These are phyloP conservation scores for Elsinoe perseae DNA, from an alignment of 2,329 filamentous ascomycete species.

Conservation along the genomic window DNA sequence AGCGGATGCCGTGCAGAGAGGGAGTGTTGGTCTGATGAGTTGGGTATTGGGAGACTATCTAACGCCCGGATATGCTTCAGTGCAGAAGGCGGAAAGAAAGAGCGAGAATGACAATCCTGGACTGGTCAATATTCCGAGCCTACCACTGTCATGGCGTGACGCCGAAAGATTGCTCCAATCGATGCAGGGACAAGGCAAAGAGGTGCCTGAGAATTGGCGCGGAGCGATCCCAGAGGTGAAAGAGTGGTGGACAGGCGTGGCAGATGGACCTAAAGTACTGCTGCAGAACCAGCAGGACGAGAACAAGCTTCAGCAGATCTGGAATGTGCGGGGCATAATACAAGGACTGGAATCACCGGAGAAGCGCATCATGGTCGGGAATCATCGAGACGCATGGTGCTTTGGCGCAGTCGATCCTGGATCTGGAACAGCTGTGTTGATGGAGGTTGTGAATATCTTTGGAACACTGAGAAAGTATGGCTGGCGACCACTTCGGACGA, in stretches of 20 bases:
- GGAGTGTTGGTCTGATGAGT: conserved; percentile 69
- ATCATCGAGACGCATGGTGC: conserved; percentile 87
- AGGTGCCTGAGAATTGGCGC: conserved; percentile 62
- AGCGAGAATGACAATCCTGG: conserved; percentile 62
- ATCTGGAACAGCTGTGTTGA: conserved; percentile 80
- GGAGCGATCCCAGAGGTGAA: conserved; percentile 67
- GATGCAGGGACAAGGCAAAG: conserved; percentile 65
- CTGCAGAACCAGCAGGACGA: conserved; percentile 85
- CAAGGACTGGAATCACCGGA: conserved; percentile 72
- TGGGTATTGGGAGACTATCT: conserved; percentile 87
- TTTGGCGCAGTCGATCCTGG: conserved; percentile 81
- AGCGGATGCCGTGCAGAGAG: conserved; percentile 72
- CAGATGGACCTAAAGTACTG: conserved; percentile 65
- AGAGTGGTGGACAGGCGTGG: conserved; percentile 79
- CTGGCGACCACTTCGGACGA: conserved; percentile 88
- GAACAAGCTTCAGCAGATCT: conserved; percentile 71
- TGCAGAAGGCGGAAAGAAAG: conserved; percentile 56
- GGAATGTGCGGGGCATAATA: conserved; percentile 83
- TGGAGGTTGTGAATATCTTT: conserved; percentile 81
- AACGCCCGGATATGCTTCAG: conserved; percentile 77
- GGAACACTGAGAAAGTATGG: conserved; percentile 67
- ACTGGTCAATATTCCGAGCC: conserved; percentile 74
- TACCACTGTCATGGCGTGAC: conserved; percentile 85
- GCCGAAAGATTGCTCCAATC: conserved; percentile 70
- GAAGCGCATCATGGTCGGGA: conserved; percentile 83